These are phyloP conservation scores for Alternaria solani DNA, from an alignment of 2,329 filamentous ascomycete genomes.

Conservation along the genomic window DNA sequence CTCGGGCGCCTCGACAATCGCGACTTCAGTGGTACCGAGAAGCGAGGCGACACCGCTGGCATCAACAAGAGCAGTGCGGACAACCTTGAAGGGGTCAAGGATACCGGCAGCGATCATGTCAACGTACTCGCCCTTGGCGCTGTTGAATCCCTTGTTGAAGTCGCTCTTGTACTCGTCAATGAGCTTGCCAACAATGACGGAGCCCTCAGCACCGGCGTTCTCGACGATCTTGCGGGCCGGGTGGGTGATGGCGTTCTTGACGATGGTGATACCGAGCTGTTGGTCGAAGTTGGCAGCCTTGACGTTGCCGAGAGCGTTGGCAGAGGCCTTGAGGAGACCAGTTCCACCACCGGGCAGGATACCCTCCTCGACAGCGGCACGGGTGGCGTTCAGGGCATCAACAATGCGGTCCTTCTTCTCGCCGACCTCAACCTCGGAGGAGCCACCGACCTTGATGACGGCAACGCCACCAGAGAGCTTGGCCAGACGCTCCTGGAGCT, in stretches of 20 bases:
- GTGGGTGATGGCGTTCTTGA: conserved; percentile 97
- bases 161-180: conserved; percentile 89
- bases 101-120: conserved; percentile 99
- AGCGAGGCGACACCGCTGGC: conserved; percentile 96
- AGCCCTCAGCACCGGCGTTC: conserved; percentile 95
- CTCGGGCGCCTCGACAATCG: conserved; percentile 94
- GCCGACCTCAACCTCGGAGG: conserved; percentile 97
- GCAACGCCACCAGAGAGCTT: conserved; percentile 99
- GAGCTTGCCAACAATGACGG: conserved; percentile 96
- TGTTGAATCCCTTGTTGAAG: conserved; percentile 99
- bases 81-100: conserved; percentile 98
- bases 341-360: conserved; percentile 99
- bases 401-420: conserved; percentile 99
- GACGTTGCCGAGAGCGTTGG: conserved; percentile 82
- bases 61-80: conserved; percentile 93
- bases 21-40: conserved; percentile 96
- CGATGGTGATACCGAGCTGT: conserved; percentile 95
- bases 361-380: conserved; percentile 97
- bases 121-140: conserved; percentile 95
- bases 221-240: conserved; percentile 95
- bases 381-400: conserved; percentile 96
- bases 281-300: conserved; percentile 98
- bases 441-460: conserved; percentile 98
- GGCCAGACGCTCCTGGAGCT: conserved; percentile 98
- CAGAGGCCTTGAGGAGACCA: conserved; percentile 94